phyloP scores from a whole-genome alignment of 768 basidiomycete genomes.

The Daedaleopsis nitida region DNA sequence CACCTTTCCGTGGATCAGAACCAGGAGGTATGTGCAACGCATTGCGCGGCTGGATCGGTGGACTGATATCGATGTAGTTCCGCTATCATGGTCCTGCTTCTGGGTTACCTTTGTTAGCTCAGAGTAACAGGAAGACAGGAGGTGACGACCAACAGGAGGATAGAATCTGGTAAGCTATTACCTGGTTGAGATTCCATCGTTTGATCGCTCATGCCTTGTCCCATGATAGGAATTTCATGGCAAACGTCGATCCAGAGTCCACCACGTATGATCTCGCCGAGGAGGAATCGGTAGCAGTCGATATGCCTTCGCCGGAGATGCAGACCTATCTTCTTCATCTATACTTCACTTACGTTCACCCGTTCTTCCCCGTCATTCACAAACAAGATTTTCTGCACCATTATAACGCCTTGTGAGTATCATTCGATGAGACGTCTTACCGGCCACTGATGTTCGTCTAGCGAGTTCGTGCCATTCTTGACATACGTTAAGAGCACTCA shows the following conservation, averaged over 20 bases:
- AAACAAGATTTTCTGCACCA: conserved; percentile 68
- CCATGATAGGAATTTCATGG: conserved; percentile 23
- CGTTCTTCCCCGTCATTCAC: conserved; percentile 80
- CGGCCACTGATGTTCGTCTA: background rate
- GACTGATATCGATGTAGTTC: conserved; percentile 46
- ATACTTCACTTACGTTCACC: conserved; percentile 85
- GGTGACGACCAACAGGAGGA: conserved; percentile 65
- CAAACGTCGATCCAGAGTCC: conserved; percentile 5
- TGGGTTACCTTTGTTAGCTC: conserved; percentile 74
- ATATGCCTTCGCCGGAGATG: conserved; percentile 59
- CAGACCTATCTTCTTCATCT: conserved; percentile 72
- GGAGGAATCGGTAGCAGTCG: conserved; percentile 8
- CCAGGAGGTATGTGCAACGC: conserved; percentile 53
- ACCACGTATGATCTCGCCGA: background rate
- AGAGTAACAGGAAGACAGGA: conserved; percentile 64
- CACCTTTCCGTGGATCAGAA: conserved; percentile 77
- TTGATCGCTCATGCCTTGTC: background rate
- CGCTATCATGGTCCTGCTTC: conserved; percentile 82
- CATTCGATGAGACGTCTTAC: background rate
- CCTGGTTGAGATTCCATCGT: too few relatives aligned
- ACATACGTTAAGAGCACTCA: background rate
- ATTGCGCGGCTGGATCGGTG: conserved; percentile 13
- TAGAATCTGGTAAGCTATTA: conserved; percentile 25
- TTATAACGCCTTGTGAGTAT: conserved; percentile 34
- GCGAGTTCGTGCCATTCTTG: background rate